Evolutionary conservation across 345 rosid species (phyloP), one percentile per base, ranked within the genome.

Genomic region (Microthlaspi erraticum): DNA sequence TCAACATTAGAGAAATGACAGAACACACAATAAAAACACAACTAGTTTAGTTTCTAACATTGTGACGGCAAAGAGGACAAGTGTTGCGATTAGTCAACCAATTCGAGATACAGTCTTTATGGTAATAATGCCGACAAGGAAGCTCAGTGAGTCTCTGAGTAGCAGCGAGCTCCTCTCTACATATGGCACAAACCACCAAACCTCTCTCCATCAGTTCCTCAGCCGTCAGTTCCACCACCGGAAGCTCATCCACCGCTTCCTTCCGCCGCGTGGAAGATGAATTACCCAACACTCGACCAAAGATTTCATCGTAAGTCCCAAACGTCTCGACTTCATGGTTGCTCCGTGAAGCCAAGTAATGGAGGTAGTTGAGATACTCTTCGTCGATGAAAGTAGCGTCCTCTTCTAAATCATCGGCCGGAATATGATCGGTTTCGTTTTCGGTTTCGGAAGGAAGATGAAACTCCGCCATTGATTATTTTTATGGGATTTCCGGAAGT

Each of bases 91-190:
- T 59, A 59, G 3, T 38, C 74, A 70, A 38, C 74, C 74, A 59
- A 13, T 11, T 59, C 1, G 45, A 38, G 33, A 70, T 70, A 70
- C 74, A 70, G 1, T 60, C 34, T 60, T 59, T 49, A 33, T 70
- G 74, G 51, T 70, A 70, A 26, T 32, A 70, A 49, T 70, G 74
- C n/a, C 19, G 17, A 70, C 74, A 70, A 37, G 74, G 74, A 70
- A 70, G 74, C 74, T 70, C 67, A 10, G 33, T 37, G 66, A 70
- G 74, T 7, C n/a, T 70, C 52, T 38, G 66, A 59, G 26, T 70
- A n/a, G 59, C 58, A 48, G 10, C 31, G 0, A 70, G 10, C 39
- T 70, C 74, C 39, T 70, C 74, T 58, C 57, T 57, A 59, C 59
- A 58, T 7, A 70, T 59, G 14, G 66, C 66, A 5, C 74, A 70